Percentiles rank a stretch among this genome's conserved stretches.
These are phyloP conservation scores for Nothopassalora personata DNA, from an alignment of 2,329 filamentous ascomycete species.

Conservation along the genomic window DNA sequence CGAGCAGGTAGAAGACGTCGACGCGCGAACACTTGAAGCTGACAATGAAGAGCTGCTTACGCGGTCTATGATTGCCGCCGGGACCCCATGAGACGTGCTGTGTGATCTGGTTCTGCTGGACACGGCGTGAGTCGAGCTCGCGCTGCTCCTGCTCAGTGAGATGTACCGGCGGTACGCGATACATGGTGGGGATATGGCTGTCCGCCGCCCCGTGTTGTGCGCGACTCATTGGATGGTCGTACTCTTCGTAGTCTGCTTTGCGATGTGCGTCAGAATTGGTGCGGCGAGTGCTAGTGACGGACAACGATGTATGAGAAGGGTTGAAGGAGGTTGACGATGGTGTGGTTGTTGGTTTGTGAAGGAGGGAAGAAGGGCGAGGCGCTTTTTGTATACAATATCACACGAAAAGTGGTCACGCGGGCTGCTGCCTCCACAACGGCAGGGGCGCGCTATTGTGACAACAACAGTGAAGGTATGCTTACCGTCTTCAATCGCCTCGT, in stretches of 20 bases:
- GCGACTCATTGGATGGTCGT: constrained; percentile 10
- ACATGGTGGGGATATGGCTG: constrained; percentile 27
- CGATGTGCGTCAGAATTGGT: not conserved
- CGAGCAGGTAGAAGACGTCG: constrained; percentile 95
- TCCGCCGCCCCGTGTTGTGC: constrained; percentile 10
- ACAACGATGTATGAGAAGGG: not conserved
- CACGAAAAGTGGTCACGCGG: constrained; percentile 1
- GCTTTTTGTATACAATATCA: not conserved
- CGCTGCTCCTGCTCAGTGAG: constrained; percentile 24
- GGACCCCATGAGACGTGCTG: constrained; percentile 25
- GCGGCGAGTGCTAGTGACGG: not conserved
- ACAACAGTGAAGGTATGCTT: constrained; percentile 7
- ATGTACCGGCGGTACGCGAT: constrained; percentile 27
- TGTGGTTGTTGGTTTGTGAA: not conserved
- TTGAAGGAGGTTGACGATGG: not conserved
- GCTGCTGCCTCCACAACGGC: not conserved
- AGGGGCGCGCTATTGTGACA: not conserved
- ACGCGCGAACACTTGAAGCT: constrained; percentile 94
- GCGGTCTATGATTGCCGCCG: constrained; percentile 34
- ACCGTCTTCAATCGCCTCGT: constrained; percentile 19
- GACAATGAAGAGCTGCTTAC: constrained; percentile 72
- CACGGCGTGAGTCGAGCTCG: constrained; percentile 15
- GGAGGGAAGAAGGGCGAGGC: not conserved
- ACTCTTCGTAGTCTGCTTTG: constrained; percentile 15
- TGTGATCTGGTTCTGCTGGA: constrained; percentile 21